Base-by-base conservation (phyloP, 345 rosid genomes). In the Camelina laxa region DNA sequence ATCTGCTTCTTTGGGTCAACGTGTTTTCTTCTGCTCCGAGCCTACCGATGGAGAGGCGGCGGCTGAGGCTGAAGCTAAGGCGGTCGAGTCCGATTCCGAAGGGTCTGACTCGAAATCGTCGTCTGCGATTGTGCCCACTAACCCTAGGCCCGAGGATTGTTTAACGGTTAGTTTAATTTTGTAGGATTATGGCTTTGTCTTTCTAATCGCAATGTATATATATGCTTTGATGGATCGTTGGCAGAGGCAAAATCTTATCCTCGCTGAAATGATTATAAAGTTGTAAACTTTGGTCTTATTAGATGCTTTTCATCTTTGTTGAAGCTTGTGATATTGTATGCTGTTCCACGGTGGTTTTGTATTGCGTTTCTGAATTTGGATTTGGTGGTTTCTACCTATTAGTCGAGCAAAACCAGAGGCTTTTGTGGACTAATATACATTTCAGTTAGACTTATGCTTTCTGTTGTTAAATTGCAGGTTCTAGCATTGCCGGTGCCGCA, bases 401-500 rank as follows among this genome's bases (percentile, higher is more conserved):
- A 38, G 4, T 51, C 21, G 11, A 21, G 48, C 49, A 60, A 69
- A 75, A 9, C n/a, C 21, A 60, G 30, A 53, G 60, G 35, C 16
- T 31, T 35, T 68, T 41, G 19, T 27, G 3, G 39, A 63, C 35
- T 27, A 19, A 44, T 76, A 45, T 36, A 39, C 20, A 30, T 51
- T 57, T 66, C 5, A 39, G 9, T 11, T 39, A 30, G 68, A 33
- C 12, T 63, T 70, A 24, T 6, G 53, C 44, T 65, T 72, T 70
- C 27, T 1, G 54, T 60, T 44, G 11, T 71, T 70, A 35, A 12
- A 84, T 76, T 56, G 76, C 93, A 95, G 99, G 99, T 95, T 47
- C 75, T 95, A 81, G 97, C 99, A 10, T 80, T 95, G 74, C 97
- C 98, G 2, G 82, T 95, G 84, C 87, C 89, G 3, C 98, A 92